These are phyloP conservation scores for Saccharomyces hybrid DNA, from an alignment of 1,139 yeast genomes.

Conservation along the genomic window DNA sequence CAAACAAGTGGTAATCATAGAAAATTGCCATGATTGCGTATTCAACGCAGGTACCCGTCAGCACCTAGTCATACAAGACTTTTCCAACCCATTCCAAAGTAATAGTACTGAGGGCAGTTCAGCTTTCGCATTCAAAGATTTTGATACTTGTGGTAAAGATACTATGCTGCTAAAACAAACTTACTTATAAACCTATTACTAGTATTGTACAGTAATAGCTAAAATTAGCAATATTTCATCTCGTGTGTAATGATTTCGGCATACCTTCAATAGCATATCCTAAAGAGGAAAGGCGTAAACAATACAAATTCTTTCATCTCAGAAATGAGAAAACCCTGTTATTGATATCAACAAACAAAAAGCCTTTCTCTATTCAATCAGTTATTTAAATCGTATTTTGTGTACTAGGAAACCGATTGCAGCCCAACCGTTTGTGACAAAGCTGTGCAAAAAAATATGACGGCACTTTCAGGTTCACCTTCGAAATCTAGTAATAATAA, in stretches of 20 bases:
- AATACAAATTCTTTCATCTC: background rate
- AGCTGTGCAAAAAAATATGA: conserved; percentile 8
- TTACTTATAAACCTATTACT: background rate
- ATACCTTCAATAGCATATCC: conserved; percentile 4
- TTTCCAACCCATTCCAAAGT: background rate
- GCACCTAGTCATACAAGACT: conserved; percentile 2
- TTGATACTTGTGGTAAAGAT: conserved; percentile 5
- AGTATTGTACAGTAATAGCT: background rate
- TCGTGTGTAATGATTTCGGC: background rate
- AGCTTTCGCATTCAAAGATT: background rate
- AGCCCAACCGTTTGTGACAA: background rate
- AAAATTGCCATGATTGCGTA: conserved; percentile 14
- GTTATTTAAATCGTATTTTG: background rate
- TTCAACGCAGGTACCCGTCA: conserved; percentile 12
- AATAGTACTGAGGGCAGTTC: background rate
- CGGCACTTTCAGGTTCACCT: conserved; percentile 13
- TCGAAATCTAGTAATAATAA: conserved; percentile 11
- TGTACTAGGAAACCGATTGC: background rate
- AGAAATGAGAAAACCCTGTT: background rate
- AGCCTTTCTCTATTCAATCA: background rate
- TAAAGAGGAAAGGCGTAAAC: conserved; percentile 8
- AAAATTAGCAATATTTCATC: background rate
- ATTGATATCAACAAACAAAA: background rate
- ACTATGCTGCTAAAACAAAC: background rate
- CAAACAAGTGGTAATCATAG: conserved; percentile 19